Conservation (phyloP, 2,329 filamentous ascomycete genomes). For the Apiospora marii region DNA sequence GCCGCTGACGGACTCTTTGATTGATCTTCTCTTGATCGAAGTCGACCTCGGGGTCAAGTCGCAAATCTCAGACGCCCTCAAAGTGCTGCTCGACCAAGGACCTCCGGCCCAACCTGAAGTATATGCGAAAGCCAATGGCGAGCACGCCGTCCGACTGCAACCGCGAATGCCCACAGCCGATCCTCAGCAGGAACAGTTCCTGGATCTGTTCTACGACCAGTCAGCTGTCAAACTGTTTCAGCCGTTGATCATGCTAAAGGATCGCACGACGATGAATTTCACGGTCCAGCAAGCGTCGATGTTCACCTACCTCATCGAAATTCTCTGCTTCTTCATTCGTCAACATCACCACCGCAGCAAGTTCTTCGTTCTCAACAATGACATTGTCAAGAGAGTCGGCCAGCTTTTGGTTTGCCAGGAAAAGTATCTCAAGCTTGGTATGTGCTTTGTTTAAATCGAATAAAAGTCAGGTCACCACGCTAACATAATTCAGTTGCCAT, state of each 20-base stretch:
- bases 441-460: slow-evolving; percentile 41
- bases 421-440: slow-evolving; percentile 91
- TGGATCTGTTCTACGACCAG: slow-evolving; percentile 88
- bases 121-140: slow-evolving; percentile 70
- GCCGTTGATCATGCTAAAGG: slow-evolving; percentile 82
- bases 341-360: slow-evolving; percentile 88
- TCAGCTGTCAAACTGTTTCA: slow-evolving; percentile 87
- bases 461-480: not conserved
- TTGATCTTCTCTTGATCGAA: slow-evolving; percentile 90
- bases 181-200: slow-evolving; percentile 83
- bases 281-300: slow-evolving; percentile 86
- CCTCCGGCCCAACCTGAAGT: slow-evolving; percentile 59
- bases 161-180: slow-evolving; percentile 57
- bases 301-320: slow-evolving; percentile 89
- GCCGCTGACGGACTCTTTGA: slow-evolving; percentile 88
- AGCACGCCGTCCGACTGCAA: slow-evolving; percentile 71
- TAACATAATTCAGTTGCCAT: slow-evolving; percentile 70
- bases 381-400: slow-evolving; percentile 78
- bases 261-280: slow-evolving; percentile 73
- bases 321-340: slow-evolving; percentile 91
- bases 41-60: slow-evolving; percentile 94
- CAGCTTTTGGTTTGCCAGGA: slow-evolving; percentile 84
- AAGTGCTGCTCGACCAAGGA: slow-evolving; percentile 85
- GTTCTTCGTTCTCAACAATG: slow-evolving; percentile 83
- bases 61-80: slow-evolving; percentile 94